These are phyloP conservation scores for Lentinus brumalis DNA, from an alignment of 768 basidiomycete species.

Conservation along the genomic window DNA sequence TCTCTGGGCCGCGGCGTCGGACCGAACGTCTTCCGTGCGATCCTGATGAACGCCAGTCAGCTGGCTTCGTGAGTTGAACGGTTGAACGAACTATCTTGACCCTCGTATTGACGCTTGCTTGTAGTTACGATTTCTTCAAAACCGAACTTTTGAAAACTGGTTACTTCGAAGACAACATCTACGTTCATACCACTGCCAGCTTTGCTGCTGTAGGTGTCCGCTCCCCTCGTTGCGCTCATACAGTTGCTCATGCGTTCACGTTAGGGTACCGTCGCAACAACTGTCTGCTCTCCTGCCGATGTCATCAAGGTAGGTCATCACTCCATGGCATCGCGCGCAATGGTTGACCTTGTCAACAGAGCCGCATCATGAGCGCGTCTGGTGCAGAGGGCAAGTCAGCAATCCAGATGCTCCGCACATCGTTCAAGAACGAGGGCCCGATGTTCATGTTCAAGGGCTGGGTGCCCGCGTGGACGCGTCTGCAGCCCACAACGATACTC, in stretches of 20 bases:
- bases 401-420: conserved; percentile 63
- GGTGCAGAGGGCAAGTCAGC: conserved; percentile 77
- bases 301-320: conserved; percentile 63
- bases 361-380: conserved; percentile 87
- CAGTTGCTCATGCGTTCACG: no score
- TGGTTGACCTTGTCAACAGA: conserved; percentile 37
- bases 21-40: conserved; percentile 84
- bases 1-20: conserved; percentile 76
- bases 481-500: conserved; percentile 86
- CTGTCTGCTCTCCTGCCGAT: conserved; percentile 87
- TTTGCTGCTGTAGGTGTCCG: conserved; percentile 70
- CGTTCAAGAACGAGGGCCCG: conserved; percentile 72
- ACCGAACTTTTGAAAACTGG: conserved; percentile 69
- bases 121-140: conserved; percentile 91
- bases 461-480: conserved; percentile 83
- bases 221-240: not conserved
- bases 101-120: not conserved
- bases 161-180: conserved; percentile 81
- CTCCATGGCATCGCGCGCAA: not conserved
- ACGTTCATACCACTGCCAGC: conserved; percentile 82
- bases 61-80: conserved; percentile 71
- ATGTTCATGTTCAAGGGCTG: conserved; percentile 96
- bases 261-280: conserved; percentile 86
- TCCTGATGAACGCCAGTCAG: conserved; percentile 92
- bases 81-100: not conserved